phyloP scores from a whole-genome alignment of 2,329 filamentous ascomycete species.

The Dichotomopilus funicola region DNA sequence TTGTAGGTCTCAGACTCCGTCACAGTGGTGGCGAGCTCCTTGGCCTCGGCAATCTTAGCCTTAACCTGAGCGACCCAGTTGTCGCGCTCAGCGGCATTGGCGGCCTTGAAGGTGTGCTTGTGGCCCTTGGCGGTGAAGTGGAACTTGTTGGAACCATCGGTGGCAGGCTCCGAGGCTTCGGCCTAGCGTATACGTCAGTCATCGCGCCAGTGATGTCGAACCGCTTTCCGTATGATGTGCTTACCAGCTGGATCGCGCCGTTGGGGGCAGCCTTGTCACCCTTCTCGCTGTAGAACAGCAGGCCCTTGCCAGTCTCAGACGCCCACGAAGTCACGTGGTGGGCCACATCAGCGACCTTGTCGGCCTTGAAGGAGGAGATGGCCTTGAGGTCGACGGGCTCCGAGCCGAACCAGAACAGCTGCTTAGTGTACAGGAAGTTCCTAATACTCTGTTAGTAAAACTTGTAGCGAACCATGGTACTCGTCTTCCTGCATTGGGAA shows the following conservation, averaged over 20 bases:
- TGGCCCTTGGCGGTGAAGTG: constrained; percentile 76
- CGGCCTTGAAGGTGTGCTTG: constrained; percentile 91
- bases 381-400: constrained; percentile 69
- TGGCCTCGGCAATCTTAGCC: constrained; percentile 76
- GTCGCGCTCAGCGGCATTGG: constrained; percentile 69
- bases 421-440: constrained; percentile 86
- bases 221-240: constrained; percentile 29
- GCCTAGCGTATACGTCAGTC: constrained; percentile 33
- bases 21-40: constrained; percentile 67
- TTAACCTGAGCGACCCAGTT: constrained; percentile 86
- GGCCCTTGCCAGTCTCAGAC: constrained; percentile 87
- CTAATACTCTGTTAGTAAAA: constrained; percentile 35
- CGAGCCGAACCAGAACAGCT: constrained; percentile 80
- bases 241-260: constrained; percentile 79
- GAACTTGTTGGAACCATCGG: constrained; percentile 76
- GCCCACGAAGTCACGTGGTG: constrained; percentile 85
- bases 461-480: constrained; percentile 5
- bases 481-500: constrained; percentile 2
- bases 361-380: constrained; percentile 70
- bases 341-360: constrained; percentile 71
- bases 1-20: constrained; percentile 83
- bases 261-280: constrained; percentile 74
- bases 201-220: neutral
- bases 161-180: constrained; percentile 62
- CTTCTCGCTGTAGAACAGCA: constrained; percentile 86